A percentile compares a stretch with the other conserved stretches of the same genome.
Conservation (phyloP, 2,329 filamentous ascomycete genomes). For the Botrytis byssoidea region DNA sequence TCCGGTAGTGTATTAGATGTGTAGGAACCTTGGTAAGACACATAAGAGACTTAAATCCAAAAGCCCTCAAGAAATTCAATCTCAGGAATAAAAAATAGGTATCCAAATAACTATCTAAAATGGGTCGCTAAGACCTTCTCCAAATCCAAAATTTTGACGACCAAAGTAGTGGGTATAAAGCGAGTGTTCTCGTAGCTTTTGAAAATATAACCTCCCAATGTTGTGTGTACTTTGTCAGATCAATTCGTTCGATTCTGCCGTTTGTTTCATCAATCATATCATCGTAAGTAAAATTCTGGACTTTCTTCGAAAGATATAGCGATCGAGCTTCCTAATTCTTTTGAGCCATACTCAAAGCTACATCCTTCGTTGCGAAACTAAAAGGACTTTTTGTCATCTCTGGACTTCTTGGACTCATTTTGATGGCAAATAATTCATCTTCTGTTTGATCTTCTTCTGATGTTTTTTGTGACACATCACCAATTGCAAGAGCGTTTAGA, state of each 20-base stretch:
- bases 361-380: conserved; percentile 45
- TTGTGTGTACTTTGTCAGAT: neutral
- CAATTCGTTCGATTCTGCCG: neutral
- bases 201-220: conserved; percentile 11
- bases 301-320: neutral
- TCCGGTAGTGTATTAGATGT: neutral
- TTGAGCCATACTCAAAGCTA: conserved; percentile 33
- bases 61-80: neutral
- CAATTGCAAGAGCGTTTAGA: conserved; percentile 42
- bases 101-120: conserved; percentile 16
- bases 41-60: neutral
- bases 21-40: neutral
- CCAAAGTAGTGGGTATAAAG: conserved; percentile 13
- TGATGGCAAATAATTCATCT: conserved; percentile 83
- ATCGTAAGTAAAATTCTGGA: neutral
- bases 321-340: neutral
- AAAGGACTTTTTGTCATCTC: conserved; percentile 86
- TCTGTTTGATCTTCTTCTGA: conserved; percentile 53
- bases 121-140: neutral
- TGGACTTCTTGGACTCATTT: conserved; percentile 80
- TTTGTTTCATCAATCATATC: conserved; percentile 16
- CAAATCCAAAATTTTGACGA: neutral
- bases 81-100: neutral
- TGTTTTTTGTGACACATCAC: conserved; percentile 36
- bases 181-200: conserved; percentile 9